Evolutionary conservation across 2,329 filamentous ascomycete species (phyloP), one percentile per base, ranked within the genome.

Genomic region (Venturia nashicola): DNA sequence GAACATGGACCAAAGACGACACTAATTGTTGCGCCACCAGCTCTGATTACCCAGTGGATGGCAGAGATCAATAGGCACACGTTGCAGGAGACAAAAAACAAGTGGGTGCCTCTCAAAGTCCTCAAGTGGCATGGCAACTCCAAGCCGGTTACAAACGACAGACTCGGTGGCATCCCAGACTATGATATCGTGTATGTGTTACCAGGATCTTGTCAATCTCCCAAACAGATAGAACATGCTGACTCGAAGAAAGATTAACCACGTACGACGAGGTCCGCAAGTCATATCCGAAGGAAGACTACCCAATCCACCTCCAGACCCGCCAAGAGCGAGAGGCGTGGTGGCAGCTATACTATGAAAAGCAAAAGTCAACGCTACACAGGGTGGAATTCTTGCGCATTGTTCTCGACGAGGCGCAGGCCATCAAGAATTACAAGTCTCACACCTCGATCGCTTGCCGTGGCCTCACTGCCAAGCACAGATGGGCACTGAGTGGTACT

Each of bases 351-450:
- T 65, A 70, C 0, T 78, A 69, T 6, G 68, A 71, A 1, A 65
- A 69, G 0, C 59, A 74, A 0, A 69, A 76, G 3, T 77, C 76
- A 0, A 60, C 70, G 5, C 68, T 80, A 1, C 78, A 79, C 66
- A 60, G 64, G 1, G 68, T 78, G 3, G 70, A 74, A 0, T 84
- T 78, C 42, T 48, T 55, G 8, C 65, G 65, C 16, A 43, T 66
- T 27, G 61, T 63, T 32, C 48, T 86, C 0, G 83, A 86, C 57
- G 83, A 86, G 67, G 82, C 79, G 0, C 83, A 85, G 61, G 68
- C 68, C 0, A 83, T 86, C 65, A 85, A 84, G 66, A 85, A 83
- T 39, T 71, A 76, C 6, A 64, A 64, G 0, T 68, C 70, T 0
- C 70, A 72, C 4, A 81, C 77, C 0, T 78, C 76, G 0, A 69